These are phyloP conservation scores for Rhododendron williamsianum DNA, from an alignment of 148 eudicot genomes.

Conservation along the genomic window DNA sequence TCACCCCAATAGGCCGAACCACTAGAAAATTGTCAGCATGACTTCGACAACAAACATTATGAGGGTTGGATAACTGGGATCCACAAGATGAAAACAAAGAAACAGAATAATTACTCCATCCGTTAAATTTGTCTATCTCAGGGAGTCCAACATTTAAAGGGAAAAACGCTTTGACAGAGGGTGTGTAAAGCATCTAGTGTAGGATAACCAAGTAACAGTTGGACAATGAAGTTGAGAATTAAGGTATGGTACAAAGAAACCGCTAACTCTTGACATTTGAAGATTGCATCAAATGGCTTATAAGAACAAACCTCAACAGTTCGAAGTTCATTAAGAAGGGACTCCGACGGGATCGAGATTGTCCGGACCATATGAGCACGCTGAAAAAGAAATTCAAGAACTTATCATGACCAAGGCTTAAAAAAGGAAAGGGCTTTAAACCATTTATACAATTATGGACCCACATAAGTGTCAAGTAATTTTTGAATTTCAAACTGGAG, in stretches of 20 bases:
- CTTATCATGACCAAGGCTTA: neutral
- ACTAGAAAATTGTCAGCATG: neutral
- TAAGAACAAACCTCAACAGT: constrained; percentile 67
- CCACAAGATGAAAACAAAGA: neutral
- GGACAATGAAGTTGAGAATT: neutral
- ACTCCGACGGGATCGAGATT: constrained; percentile 87
- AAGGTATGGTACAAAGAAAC: neutral
- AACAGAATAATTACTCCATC: neutral
- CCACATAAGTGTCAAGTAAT: constrained; percentile 84
- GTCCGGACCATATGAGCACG: constrained; percentile 79
- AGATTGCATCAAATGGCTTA: neutral
- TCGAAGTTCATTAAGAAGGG: constrained; percentile 84
- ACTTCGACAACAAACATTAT: neutral
- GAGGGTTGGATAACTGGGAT: neutral
- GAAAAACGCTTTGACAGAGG: neutral
- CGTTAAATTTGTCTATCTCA: neutral
- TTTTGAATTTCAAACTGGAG: constrained; percentile 81
- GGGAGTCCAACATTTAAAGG: neutral
- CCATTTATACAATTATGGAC: constrained; percentile 20
- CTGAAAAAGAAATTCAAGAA: constrained; percentile 37
- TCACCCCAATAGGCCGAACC: neutral
- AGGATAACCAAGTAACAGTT: neutral
- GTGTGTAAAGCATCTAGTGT: neutral
- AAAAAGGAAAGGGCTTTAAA: neutral
- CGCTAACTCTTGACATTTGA: neutral